Percentiles rank a stretch among this genome's conserved stretches.
phyloP scores from a whole-genome alignment of 1,284 basidiomycete species.

The Cryptococcus depauperatus region DNA sequence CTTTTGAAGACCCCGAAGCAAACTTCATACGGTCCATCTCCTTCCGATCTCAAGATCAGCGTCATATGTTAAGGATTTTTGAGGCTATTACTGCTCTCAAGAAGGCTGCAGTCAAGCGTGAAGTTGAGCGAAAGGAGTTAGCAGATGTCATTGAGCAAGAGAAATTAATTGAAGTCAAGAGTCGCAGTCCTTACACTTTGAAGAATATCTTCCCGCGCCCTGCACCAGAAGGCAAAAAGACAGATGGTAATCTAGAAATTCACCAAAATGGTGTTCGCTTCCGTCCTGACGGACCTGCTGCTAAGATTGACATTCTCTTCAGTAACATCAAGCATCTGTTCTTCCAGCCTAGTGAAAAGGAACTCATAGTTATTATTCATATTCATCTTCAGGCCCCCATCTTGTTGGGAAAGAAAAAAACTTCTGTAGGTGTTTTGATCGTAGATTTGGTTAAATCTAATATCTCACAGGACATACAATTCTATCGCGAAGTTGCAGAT shows the following conservation, averaged over 20 bases:
- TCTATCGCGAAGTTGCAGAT: constrained; percentile 95
- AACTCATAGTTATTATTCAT: constrained; percentile 90
- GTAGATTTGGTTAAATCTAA: neutral
- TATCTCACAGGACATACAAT: constrained; percentile 74
- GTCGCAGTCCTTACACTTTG: constrained; percentile 70
- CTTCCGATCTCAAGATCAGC: constrained; percentile 81
- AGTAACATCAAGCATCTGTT: constrained; percentile 98
- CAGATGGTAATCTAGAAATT: constrained; percentile 90
- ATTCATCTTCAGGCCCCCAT: constrained; percentile 92
- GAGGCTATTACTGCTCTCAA: constrained; percentile 93
- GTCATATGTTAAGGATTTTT: constrained; percentile 79
- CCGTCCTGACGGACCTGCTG: constrained; percentile 68
- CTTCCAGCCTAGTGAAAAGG: constrained; percentile 97
- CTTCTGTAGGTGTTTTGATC: too few relatives aligned
- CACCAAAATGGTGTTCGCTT: constrained; percentile 96
- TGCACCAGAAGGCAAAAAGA: constrained; percentile 49
- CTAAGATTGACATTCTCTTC: constrained; percentile 86
- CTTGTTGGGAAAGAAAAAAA: constrained; percentile 98
- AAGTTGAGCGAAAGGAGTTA: constrained; percentile 96
- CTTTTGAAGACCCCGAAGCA: constrained; percentile 94
- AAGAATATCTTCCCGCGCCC: constrained; percentile 91
- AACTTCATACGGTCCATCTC: constrained; percentile 94
- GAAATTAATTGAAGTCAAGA: constrained; percentile 74
- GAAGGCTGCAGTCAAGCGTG: constrained; percentile 93
- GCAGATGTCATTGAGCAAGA: constrained; percentile 97